Percentiles rank a stretch among this genome's conserved stretches.
These are phyloP conservation scores for Jamesozyma lodderae DNA, from an alignment of 805 yeast species.

Conservation along the genomic window DNA sequence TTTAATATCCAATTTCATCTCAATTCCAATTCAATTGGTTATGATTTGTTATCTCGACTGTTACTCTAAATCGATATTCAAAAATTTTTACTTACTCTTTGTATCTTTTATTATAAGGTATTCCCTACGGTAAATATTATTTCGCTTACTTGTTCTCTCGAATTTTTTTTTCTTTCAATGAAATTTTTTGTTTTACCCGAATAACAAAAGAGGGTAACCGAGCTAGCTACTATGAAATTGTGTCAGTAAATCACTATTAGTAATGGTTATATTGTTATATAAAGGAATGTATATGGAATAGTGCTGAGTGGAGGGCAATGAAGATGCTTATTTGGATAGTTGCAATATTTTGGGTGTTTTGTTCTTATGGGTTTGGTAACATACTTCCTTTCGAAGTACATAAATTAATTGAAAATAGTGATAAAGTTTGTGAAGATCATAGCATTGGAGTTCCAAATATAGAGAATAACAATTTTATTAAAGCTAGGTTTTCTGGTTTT, in stretches of 20 bases:
- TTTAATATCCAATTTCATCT: conserved; percentile 26
- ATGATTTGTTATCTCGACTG: neutral
- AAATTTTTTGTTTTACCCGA: conserved; percentile 2
- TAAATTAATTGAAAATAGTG: neutral
- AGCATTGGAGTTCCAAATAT: neutral
- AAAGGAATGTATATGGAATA: too few relatives aligned
- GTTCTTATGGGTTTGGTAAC: too few relatives aligned
- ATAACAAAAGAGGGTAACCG: neutral
- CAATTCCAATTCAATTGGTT: neutral
- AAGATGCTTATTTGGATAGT: too few relatives aligned
- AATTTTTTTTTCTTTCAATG: neutral
- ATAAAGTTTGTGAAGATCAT: conserved; percentile 1
- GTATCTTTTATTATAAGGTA: too few relatives aligned
- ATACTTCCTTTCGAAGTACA: too few relatives aligned
- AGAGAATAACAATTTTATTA: neutral
- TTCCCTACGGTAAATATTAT: too few relatives aligned
- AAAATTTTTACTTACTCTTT: too few relatives aligned
- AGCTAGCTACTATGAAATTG: neutral
- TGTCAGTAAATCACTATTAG: neutral
- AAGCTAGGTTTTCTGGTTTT: conserved; percentile 41
- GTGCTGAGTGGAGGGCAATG: too few relatives aligned
- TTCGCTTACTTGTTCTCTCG: conserved; percentile 3
- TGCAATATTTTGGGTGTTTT: too few relatives aligned
- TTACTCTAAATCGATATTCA: too few relatives aligned
- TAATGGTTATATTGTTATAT: too few relatives aligned